Conservation (phyloP, 345 rosid species). For the Acer yangbiense region DNA sequence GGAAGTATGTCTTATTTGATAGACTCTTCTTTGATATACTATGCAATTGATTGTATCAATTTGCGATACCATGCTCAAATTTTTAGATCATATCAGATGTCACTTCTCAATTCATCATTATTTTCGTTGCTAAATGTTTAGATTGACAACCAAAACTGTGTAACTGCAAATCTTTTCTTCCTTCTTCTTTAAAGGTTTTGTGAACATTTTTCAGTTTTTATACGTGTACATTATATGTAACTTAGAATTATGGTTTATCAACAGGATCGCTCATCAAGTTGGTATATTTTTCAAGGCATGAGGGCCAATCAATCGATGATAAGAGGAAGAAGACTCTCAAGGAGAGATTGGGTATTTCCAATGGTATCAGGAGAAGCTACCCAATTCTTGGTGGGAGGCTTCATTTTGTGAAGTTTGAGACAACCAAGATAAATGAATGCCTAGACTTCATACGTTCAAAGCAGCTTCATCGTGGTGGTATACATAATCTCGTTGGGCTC, state of each 20-base stretch:
- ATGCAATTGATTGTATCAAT: not conserved
- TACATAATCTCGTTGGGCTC: not conserved
- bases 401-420: constrained; percentile 95
- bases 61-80: not conserved
- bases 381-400: constrained; percentile 98
- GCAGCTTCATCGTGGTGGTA: constrained; percentile 89
- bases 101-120: not conserved
- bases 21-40: not conserved
- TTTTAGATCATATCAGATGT: not conserved
- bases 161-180: not conserved
- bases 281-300: constrained; percentile 97
- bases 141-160: not conserved
- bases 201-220: not conserved
- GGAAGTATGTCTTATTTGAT: not conserved
- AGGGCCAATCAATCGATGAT: constrained; percentile 59
- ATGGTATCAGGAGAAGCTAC: constrained; percentile 83
- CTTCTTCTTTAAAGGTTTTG: not conserved
- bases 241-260: constrained; percentile 16
- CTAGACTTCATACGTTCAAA: constrained; percentile 91
- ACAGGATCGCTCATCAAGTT: constrained; percentile 96
- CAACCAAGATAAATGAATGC: constrained; percentile 85
- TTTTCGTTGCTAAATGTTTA: not conserved
- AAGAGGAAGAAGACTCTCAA: constrained; percentile 70
- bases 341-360: constrained; percentile 76
- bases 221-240: not conserved